Conservation (phyloP, 192 early-diverging fungal species). For the Umbelopsis isabellina region DNA sequence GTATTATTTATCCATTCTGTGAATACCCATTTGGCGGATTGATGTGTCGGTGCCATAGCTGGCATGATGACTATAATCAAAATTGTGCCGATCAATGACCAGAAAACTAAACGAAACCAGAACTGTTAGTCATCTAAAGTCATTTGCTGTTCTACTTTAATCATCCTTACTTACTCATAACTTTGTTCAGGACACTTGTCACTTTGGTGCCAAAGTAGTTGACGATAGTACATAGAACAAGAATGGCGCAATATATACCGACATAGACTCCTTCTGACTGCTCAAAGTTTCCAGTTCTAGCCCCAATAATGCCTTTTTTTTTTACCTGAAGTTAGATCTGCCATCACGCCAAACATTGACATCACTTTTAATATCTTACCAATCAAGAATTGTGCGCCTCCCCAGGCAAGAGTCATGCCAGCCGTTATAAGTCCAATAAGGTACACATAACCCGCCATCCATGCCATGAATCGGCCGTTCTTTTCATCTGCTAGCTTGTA, state of each 20-base stretch:
- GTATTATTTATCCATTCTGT: slow-evolving; percentile 51
- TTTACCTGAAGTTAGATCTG: slow-evolving; percentile 3
- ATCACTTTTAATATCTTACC: slow-evolving; percentile 40
- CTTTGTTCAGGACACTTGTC: slow-evolving; percentile 42
- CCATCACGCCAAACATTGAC: not conserved
- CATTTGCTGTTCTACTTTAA: not conserved
- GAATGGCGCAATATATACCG: slow-evolving; percentile 44
- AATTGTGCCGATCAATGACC: slow-evolving; percentile 46
- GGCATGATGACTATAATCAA: slow-evolving; percentile 44
- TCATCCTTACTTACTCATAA: slow-evolving; percentile 29
- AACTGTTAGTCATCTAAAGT: not conserved
- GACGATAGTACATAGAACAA: slow-evolving; percentile 38
- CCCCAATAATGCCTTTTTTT: slow-evolving; percentile 39
- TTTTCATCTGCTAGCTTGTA: slow-evolving; percentile 18
- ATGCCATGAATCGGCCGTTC: slow-evolving; percentile 37
- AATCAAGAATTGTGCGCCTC: slow-evolving; percentile 42
- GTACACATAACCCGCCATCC: slow-evolving; percentile 29
- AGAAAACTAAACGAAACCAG: slow-evolving; percentile 32
- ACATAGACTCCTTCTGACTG: slow-evolving; percentile 46
- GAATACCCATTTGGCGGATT: slow-evolving; percentile 48
- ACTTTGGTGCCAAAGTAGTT: slow-evolving; percentile 41
- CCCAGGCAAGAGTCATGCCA: slow-evolving; percentile 40
- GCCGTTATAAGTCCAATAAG: slow-evolving; percentile 23
- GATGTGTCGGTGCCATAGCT: slow-evolving; percentile 44
- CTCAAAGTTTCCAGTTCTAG: slow-evolving; percentile 32